Percentiles rank a stretch among this genome's conserved stretches.
phyloP scores from a whole-genome alignment of 495 filamentous ascomycete genomes.

The Podospora anserina region DNA sequence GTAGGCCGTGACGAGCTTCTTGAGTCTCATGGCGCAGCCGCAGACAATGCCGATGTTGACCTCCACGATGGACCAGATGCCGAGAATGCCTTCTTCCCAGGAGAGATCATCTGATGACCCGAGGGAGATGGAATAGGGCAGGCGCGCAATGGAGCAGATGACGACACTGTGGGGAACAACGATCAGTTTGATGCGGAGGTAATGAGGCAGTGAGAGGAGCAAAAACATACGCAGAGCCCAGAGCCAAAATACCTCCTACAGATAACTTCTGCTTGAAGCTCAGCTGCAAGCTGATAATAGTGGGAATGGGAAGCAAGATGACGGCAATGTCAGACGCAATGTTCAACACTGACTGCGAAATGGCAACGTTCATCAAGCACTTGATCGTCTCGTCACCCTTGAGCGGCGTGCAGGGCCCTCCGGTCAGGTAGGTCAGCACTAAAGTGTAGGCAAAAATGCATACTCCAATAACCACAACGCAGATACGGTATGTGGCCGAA shows the following conservation, averaged over 20 bases:
- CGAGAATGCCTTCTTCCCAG: constrained; percentile 22
- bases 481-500: constrained; percentile 11
- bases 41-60: constrained; percentile 40
- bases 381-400: constrained; percentile 10
- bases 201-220: neutral
- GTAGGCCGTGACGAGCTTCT: constrained; percentile 20
- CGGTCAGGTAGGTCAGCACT: constrained; percentile 19
- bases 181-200: neutral
- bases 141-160: constrained; percentile 27
- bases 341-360: constrained; percentile 40
- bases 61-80: constrained; percentile 44
- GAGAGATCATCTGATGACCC: constrained; percentile 20
- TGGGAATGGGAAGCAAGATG: constrained; percentile 40
- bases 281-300: constrained; percentile 32
- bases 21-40: constrained; percentile 30
- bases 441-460: constrained; percentile 22
- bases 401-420: constrained; percentile 22
- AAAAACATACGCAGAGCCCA: constrained; percentile 26
- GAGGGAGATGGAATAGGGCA: constrained; percentile 23
- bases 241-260: constrained; percentile 19
- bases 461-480: constrained; percentile 18
- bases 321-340: constrained; percentile 41
- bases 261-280: constrained; percentile 19
- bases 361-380: constrained; percentile 26
- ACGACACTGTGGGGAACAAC: constrained; percentile 9